Base-by-base conservation (phyloP, 2,329 filamentous ascomycete species). In the Paramyrothecium sp. region DNA sequence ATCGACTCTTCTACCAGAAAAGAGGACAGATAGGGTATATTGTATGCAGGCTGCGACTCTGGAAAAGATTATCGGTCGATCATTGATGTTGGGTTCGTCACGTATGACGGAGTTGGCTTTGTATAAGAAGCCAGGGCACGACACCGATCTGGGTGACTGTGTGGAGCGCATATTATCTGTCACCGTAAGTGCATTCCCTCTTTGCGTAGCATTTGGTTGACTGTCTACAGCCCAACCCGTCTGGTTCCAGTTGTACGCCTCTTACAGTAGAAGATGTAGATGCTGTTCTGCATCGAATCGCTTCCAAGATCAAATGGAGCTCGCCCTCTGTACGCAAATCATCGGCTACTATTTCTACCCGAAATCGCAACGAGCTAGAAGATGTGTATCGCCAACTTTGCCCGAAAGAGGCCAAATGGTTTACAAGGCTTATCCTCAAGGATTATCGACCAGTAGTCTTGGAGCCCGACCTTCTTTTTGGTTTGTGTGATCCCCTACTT, bases 401-500 rank as follows among this genome's bases (percentile, higher is more conserved):
- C 50, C 84, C 90, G 3, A 78, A 79, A 48, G 90, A 96, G 67
- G 89, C 88, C 3, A 97, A 97, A 73, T 97, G 93, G 93, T 80
- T 97, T 12, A 90, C 90, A 0, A 83, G 93, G 3, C 77, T 97
- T 30, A 79, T 97, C 7, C 76, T 96, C 26, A 95, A 96, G 67
- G 83, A 88, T 60, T 90, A 88, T 58, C 79, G 82, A n/a, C 89
- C 89, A 0, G 78, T 93, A 0, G 69, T 81, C 2, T 67, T 96
- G 2, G 85, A 92, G 21, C 73, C 77, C 7, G 62, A 71, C 1
- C 70, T 82, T 19, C 73, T 91, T 0, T 79, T 90, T 51, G 74
- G 75, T 13, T 78, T 78, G 19, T 89, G 89, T 54, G 88, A 96
- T 69, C 86, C 87, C 41, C 74, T 89, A 1, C 76, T 96, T 0